A percentile compares a stretch with the other conserved stretches of the same genome.
phyloP scores from a whole-genome alignment of 768 basidiomycete species.

The Lyophyllum atratum region DNA sequence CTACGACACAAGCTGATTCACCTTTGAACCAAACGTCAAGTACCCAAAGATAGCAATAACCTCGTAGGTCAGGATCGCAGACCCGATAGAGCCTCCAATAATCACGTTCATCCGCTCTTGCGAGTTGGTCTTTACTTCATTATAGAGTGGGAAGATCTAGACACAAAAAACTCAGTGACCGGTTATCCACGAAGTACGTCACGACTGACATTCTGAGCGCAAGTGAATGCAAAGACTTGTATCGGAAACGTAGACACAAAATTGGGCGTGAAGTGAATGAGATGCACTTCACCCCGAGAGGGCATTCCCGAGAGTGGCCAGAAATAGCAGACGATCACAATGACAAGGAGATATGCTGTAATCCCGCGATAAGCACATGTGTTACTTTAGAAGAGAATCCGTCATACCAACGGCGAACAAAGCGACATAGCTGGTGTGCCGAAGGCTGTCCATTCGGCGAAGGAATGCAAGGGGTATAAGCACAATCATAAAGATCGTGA shows the following conservation, averaged over 20 bases:
- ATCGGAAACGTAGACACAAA: constrained; percentile 90
- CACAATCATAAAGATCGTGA: constrained; percentile 72
- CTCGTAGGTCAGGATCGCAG: constrained; percentile 83
- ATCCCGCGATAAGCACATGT: not conserved
- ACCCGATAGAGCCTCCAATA: constrained; percentile 84
- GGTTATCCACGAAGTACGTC: not conserved
- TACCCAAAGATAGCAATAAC: constrained; percentile 89
- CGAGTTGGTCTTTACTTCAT: constrained; percentile 81
- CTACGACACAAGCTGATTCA: constrained; percentile 29
- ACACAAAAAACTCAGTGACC: constrained; percentile 1
- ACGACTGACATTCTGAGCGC: constrained; percentile 81
- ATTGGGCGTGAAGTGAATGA: constrained; percentile 73
- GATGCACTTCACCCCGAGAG: constrained; percentile 63
- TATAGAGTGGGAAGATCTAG: constrained; percentile 94
- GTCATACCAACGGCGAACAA: constrained; percentile 84
- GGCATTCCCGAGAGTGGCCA: constrained; percentile 68
- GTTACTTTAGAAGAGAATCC: not conserved
- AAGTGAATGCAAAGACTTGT: constrained; percentile 91
- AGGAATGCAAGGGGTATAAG: constrained; percentile 84
- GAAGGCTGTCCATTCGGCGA: constrained; percentile 78
- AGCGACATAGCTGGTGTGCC: constrained; percentile 91
- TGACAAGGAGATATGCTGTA: constrained; percentile 72
- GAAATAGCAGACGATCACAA: constrained; percentile 82
- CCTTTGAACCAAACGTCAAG: constrained; percentile 89
- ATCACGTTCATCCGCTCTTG: constrained; percentile 87